These are phyloP conservation scores for Penicillium maclennaniae DNA, from an alignment of 495 filamentous ascomycete genomes.

Conservation along the genomic window DNA sequence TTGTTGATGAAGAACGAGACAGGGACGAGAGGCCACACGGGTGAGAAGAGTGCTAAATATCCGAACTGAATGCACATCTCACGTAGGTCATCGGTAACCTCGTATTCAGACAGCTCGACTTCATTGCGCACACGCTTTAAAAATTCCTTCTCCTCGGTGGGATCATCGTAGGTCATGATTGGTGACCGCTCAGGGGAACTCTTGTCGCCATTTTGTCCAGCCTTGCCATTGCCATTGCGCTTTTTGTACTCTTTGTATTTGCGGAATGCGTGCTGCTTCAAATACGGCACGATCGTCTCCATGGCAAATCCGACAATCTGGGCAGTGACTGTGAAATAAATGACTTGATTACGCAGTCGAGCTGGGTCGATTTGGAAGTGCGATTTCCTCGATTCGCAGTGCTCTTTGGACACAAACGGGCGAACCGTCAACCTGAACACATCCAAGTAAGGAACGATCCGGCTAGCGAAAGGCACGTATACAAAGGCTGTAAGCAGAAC, in stretches of 20 bases:
- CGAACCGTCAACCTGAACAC: slow-evolving; percentile 75
- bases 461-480: slow-evolving; percentile 87
- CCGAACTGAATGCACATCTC: slow-evolving; percentile 97
- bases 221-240: slow-evolving; percentile 19
- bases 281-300: slow-evolving; percentile 81
- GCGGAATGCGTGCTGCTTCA: slow-evolving; percentile 69
- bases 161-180: slow-evolving; percentile 40
- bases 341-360: slow-evolving; percentile 83
- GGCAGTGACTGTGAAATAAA: slow-evolving; percentile 95
- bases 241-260: slow-evolving; percentile 63
- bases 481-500: slow-evolving; percentile 93
- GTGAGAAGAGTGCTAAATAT: slow-evolving; percentile 89
- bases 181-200: slow-evolving; percentile 24
- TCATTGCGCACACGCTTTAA: slow-evolving; percentile 78
- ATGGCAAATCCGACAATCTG: slow-evolving; percentile 85
- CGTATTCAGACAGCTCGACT: slow-evolving; percentile 79
- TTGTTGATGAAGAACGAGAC: slow-evolving; percentile 92
- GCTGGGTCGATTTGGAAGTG: slow-evolving; percentile 81
- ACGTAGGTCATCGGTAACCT: slow-evolving; percentile 80
- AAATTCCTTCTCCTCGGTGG: slow-evolving; percentile 71
- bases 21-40: slow-evolving; percentile 85
- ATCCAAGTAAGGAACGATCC: slow-evolving; percentile 86
- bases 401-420: slow-evolving; percentile 67
- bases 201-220: slow-evolving; percentile 23
- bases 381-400: slow-evolving; percentile 53